phyloP scores from a whole-genome alignment of 352 stramenopile genomes.

The Thraustotheca clavata region DNA sequence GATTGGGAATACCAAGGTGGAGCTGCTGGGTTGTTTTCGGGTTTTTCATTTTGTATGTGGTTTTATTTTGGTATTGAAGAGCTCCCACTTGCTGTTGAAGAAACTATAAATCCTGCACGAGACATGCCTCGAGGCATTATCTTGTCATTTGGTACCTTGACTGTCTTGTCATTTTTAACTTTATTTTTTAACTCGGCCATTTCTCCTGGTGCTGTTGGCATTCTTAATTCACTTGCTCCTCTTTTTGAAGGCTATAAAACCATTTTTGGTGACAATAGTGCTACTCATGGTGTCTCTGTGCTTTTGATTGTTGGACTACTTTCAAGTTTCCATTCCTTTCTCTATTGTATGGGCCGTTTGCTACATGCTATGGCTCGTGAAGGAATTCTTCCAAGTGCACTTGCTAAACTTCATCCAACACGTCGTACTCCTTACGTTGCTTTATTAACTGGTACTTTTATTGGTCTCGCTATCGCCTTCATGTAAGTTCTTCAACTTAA shows the following conservation, averaged over 20 bases:
- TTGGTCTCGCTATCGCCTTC: constrained; percentile 40
- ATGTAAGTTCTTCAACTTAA: neutral
- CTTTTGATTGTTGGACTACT: constrained; percentile 56
- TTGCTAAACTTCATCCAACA: constrained; percentile 41
- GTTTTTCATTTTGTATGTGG: constrained; percentile 58
- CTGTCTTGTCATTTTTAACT: constrained; percentile 43
- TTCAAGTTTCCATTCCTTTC: constrained; percentile 64
- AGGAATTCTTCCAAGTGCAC: constrained; percentile 40
- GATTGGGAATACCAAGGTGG: constrained; percentile 45
- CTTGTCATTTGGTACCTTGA: constrained; percentile 45
- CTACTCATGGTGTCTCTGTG: constrained; percentile 54
- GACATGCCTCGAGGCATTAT: constrained; percentile 53
- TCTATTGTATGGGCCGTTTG: constrained; percentile 63
- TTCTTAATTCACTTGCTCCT: constrained; percentile 38
- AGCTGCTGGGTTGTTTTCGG: constrained; percentile 39
- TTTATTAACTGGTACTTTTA: constrained; percentile 36
- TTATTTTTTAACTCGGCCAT: constrained; percentile 64
- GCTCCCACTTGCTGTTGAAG: constrained; percentile 49
- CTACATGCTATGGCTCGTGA: constrained; percentile 58
- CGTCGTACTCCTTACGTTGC: constrained; percentile 43
- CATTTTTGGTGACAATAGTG: constrained; percentile 59
- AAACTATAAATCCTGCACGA: constrained; percentile 47
- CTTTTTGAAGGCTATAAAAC: constrained; percentile 52
- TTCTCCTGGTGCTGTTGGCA: constrained; percentile 31
- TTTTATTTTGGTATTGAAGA: constrained; percentile 68